These are phyloP conservation scores for Metarhizium anisopliae DNA, from an alignment of 2,329 filamentous ascomycete species.

Conservation along the genomic window DNA sequence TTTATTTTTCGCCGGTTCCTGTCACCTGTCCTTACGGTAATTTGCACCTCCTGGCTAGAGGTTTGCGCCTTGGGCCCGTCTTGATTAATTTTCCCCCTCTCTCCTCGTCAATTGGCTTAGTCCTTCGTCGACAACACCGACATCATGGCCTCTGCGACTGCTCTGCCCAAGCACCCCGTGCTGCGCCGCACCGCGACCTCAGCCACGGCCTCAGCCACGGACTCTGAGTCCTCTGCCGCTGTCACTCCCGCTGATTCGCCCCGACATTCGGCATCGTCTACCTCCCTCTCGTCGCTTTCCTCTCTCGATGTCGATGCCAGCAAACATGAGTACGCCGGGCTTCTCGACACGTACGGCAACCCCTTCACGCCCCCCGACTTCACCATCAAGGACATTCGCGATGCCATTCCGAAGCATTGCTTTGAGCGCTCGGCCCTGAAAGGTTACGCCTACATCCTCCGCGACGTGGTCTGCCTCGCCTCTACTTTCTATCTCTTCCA, in stretches of 20 bases:
- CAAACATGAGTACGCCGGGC: conserved; percentile 46
- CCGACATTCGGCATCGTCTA: conserved; percentile 64
- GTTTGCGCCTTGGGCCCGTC: not conserved
- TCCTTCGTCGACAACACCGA: not conserved
- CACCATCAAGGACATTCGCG: conserved; percentile 94
- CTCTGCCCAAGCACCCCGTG: conserved; percentile 31
- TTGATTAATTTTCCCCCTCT: not conserved
- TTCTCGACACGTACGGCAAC: conserved; percentile 91
- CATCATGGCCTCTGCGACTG: conserved; percentile 39
- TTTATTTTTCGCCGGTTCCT: not conserved
- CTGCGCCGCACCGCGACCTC: conserved; percentile 40
- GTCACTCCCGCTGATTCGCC: conserved; percentile 53
- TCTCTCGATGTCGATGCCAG: conserved; percentile 44
- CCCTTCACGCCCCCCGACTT: conserved; percentile 89
- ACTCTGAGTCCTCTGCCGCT: conserved; percentile 46
- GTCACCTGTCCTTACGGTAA: not conserved
- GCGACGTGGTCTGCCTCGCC: conserved; percentile 65
- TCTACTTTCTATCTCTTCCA: conserved; percentile 81
- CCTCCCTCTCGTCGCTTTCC: conserved; percentile 83
- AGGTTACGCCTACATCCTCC: conserved; percentile 74
- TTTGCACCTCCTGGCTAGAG: not conserved
- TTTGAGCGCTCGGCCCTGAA: conserved; percentile 74
- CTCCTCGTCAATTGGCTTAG: not conserved
- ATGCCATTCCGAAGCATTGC: conserved; percentile 97
- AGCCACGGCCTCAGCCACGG: conserved; percentile 30